Conservation (phyloP, 352 stramenopile genomes). For the Phytophthora pinifolia region DNA sequence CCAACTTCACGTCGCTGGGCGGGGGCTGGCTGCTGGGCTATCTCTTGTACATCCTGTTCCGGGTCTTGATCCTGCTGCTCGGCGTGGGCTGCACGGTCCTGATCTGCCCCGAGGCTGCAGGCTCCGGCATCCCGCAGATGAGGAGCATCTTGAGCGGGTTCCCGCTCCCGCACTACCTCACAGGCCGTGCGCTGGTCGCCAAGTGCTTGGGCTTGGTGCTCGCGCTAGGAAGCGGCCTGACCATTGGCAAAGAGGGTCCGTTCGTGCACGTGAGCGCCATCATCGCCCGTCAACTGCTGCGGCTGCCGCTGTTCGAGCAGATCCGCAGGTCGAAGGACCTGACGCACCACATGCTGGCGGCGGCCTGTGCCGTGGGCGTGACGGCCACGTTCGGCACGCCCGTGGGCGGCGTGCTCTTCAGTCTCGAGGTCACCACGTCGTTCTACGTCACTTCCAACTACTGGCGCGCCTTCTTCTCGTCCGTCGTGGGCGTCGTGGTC, state of each 20-base stretch:
- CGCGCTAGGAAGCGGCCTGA: constrained; percentile 64
- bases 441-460: constrained; percentile 91
- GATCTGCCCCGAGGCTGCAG: constrained; percentile 60
- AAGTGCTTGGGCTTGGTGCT: constrained; percentile 71
- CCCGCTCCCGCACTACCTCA: constrained; percentile 66
- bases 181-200: constrained; percentile 51
- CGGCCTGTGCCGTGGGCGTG: constrained; percentile 72
- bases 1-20: constrained; percentile 43
- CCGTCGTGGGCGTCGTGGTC: constrained; percentile 82
- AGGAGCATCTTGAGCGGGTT: constrained; percentile 75
- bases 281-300: constrained; percentile 67
- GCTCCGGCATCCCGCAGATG: constrained; percentile 82
- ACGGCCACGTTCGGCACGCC: constrained; percentile 77
- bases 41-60: constrained; percentile 59
- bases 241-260: constrained; percentile 78
- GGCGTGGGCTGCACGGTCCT: constrained; percentile 60
- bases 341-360: constrained; percentile 68
- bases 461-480: constrained; percentile 90
- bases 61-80: constrained; percentile 60
- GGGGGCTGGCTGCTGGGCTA: constrained; percentile 57
- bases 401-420: constrained; percentile 78
- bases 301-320: constrained; percentile 58
- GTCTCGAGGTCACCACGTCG: constrained; percentile 83
- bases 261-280: constrained; percentile 82
- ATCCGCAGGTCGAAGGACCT: constrained; percentile 59